phyloP scores from a whole-genome alignment of 768 basidiomycete genomes.

The Russula lepida region DNA sequence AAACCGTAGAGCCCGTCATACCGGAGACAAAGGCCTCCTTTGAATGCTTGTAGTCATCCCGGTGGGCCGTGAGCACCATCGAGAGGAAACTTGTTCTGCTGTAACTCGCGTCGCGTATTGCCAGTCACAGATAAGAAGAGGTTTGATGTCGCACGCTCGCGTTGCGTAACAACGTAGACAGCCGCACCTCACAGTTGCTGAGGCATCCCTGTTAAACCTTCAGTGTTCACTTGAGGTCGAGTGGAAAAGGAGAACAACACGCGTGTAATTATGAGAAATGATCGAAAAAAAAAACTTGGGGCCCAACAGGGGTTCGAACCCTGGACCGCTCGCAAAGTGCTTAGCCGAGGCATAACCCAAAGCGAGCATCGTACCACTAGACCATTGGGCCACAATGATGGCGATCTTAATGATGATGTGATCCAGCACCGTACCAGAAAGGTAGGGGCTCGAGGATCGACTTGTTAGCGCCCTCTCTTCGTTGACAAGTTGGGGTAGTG shows the following conservation, averaged over 20 bases:
- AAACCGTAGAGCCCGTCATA: constrained; percentile 59
- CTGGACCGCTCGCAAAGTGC: constrained; percentile 38
- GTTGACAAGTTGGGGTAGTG: neutral
- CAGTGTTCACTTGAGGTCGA: neutral
- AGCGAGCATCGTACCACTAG: constrained; percentile 48
- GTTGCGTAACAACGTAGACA: neutral
- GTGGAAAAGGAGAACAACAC: neutral
- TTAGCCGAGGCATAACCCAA: constrained; percentile 29
- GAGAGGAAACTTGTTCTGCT: neutral
- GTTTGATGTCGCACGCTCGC: neutral
- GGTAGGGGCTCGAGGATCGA: neutral
- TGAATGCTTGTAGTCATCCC: constrained; percentile 50
- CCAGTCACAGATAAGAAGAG: neutral
- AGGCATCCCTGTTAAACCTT: neutral
- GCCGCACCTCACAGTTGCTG: neutral
- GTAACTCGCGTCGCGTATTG: neutral
- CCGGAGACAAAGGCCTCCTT: constrained; percentile 82
- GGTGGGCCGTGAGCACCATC: neutral
- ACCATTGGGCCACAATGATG: constrained; percentile 31
- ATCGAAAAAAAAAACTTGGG: constrained; percentile 17
- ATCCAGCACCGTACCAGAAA: constrained; percentile 2
- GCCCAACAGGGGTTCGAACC: constrained; percentile 45
- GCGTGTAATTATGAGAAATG: neutral
- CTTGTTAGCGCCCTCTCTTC: neutral
- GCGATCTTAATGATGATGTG: neutral